Evolutionary conservation across 345 rosid species (phyloP).

Genomic region (Sisymbrium altissimum): DNA sequence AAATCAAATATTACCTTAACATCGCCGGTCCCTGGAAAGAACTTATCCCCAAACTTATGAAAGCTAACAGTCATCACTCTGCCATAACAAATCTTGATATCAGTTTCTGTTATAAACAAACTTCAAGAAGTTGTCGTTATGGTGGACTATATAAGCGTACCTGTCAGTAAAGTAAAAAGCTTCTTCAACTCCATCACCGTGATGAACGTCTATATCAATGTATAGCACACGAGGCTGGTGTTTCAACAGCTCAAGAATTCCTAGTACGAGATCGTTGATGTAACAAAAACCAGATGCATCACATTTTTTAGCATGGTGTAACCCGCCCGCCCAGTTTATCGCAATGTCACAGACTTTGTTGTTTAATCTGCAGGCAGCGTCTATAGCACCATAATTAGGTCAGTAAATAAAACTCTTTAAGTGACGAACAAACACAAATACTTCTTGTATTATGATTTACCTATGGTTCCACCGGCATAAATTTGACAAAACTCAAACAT

Average conservation of each 20-base stretch:
- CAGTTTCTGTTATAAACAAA: neutral
- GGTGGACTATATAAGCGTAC: constrained; percentile 28
- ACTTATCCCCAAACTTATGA: constrained; percentile 92
- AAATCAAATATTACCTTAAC: constrained; percentile 65
- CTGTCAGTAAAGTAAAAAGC: constrained; percentile 98
- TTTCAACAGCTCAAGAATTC: constrained; percentile 89
- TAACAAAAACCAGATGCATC: constrained; percentile 98
- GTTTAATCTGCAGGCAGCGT: constrained; percentile 92
- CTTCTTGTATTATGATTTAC: constrained; percentile 32
- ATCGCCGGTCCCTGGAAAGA: constrained; percentile 99
- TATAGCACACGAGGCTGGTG: constrained; percentile 87
- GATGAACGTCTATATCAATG: constrained; percentile 97
- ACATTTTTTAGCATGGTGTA: constrained; percentile 97
- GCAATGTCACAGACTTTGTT: constrained; percentile 93
- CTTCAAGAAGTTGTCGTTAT: neutral
- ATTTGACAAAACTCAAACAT: constrained; percentile 97
- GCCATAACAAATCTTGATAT: constrained; percentile 25
- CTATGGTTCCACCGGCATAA: constrained; percentile 97
- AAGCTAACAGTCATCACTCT: constrained; percentile 99
- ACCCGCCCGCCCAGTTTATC: constrained; percentile 98
- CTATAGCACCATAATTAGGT: constrained; percentile 36
- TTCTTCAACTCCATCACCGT: constrained; percentile 99
- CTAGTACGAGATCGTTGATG: constrained; percentile 94
- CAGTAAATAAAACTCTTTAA: constrained; percentile 1
- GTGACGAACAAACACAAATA: neutral